Evolutionary conservation across 2,329 filamentous ascomycete species (phyloP).

Genomic region (Colletotrichum scovillei): DNA sequence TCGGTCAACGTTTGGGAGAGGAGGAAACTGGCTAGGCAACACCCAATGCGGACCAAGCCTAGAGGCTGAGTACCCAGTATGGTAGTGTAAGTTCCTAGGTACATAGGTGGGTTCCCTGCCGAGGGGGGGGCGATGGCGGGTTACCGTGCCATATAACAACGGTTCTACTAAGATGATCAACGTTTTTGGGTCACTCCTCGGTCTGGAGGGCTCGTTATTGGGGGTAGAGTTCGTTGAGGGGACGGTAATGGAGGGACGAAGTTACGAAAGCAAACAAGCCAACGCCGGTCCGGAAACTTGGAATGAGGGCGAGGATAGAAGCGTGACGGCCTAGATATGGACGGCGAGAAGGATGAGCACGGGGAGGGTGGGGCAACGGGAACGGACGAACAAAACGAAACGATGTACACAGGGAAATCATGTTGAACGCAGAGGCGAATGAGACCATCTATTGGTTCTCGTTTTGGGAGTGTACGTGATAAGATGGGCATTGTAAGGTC

Average conservation of each 20-base stretch:
- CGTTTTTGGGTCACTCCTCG: not conserved
- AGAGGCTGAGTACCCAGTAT: not conserved
- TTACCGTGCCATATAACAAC: not conserved
- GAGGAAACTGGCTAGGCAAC: not conserved
- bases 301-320: not conserved
- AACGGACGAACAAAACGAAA: too few relatives aligned
- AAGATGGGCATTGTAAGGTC: slow-evolving; percentile 1
- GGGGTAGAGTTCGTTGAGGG: not conserved
- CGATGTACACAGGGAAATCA: too few relatives aligned
- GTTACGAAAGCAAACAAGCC: not conserved
- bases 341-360: not conserved
- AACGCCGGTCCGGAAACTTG: not conserved
- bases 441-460: not conserved
- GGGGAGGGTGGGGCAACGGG: not conserved
- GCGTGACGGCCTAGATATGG: not conserved
- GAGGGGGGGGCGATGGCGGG: not conserved
- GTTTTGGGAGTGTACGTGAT: not conserved
- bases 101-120: not conserved
- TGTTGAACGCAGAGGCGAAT: not conserved
- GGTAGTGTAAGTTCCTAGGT: too few relatives aligned
- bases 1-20: not conserved
- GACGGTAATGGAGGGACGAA: not conserved
- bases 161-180: not conserved
- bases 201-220: not conserved
- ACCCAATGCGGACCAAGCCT: not conserved